Percentiles rank a stretch among this genome's conserved stretches.
These are phyloP conservation scores for Heracleum sosnowskyi DNA, from an alignment of 129 eudicot species.

Conservation along the genomic window DNA sequence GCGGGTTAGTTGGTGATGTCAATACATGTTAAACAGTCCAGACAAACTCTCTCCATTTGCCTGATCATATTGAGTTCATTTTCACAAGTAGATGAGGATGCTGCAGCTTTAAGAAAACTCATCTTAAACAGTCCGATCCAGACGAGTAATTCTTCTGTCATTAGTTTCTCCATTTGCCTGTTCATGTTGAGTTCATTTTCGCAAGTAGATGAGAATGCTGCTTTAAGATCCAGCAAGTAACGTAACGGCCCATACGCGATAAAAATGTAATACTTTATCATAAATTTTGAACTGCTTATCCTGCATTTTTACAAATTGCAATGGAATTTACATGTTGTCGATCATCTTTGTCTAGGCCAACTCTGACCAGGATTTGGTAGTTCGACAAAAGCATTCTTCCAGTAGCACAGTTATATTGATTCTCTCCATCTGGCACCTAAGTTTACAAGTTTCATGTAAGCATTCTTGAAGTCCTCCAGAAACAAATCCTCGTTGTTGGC, in stretches of 20 bases:
- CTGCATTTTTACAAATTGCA: neutral
- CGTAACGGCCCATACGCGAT: neutral
- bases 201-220: neutral
- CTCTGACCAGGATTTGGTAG: neutral
- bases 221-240: neutral
- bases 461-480: conserved; percentile 79
- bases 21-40: neutral
- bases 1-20: neutral
- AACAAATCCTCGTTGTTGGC: conserved; percentile 66
- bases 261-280: neutral
- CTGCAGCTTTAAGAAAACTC: neutral
- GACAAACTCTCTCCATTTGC: neutral
- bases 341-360: neutral
- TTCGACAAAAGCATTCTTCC: neutral
- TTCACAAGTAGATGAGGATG: neutral
- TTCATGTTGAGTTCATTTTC: neutral
- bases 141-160: neutral
- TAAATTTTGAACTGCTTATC: neutral
- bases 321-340: neutral
- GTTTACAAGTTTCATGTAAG: conserved; percentile 69
- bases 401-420: neutral
- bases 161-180: neutral
- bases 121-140: too few relatives aligned
- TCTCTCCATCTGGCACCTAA: conserved; percentile 78
- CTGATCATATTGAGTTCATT: neutral